These are phyloP conservation scores for Megacollybia marginata DNA, from an alignment of 768 basidiomycete species.

Conservation along the genomic window DNA sequence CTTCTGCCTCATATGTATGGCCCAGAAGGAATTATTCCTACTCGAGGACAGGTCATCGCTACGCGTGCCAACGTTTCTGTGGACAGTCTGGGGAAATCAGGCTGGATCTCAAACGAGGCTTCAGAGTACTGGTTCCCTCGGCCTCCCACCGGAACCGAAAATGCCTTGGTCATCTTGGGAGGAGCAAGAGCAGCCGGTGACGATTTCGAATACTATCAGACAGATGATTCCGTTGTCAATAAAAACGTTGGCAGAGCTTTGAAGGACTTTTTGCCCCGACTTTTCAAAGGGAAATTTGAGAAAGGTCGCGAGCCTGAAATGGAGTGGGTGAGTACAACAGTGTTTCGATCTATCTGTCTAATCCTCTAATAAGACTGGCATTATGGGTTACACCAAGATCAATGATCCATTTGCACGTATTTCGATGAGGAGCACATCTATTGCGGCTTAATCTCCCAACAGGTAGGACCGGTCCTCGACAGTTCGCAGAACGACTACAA, in stretches of 20 bases:
- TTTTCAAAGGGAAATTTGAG: conserved; percentile 51
- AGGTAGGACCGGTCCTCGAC: conserved; percentile 59
- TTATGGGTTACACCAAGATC: conserved; percentile 66
- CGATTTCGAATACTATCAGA: conserved; percentile 41
- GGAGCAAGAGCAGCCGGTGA: conserved; percentile 55
- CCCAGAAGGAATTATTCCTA: conserved; percentile 33
- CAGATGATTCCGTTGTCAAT: conserved; percentile 57
- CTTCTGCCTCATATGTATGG: conserved; percentile 40
- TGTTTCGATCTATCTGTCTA: not conserved
- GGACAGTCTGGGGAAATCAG: conserved; percentile 30
- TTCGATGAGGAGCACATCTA: not conserved
- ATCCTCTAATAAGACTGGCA: conserved; percentile 56
- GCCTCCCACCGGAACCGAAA: conserved; percentile 24
- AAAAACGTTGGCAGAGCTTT: conserved; percentile 38
- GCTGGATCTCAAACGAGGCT: conserved; percentile 45
- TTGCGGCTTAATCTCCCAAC: not conserved
- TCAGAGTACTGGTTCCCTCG: conserved; percentile 85
- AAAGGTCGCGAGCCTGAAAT: conserved; percentile 47
- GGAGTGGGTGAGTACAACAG: conserved; percentile 61
- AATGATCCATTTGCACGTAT: conserved; percentile 60
- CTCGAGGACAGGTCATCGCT: conserved; percentile 46
- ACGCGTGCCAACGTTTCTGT: conserved; percentile 28
- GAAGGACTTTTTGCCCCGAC: conserved; percentile 49
- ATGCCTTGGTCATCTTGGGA: conserved; percentile 65
- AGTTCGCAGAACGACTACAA: conserved; percentile 12